These are phyloP conservation scores for Eutrema japonicum DNA, from an alignment of 345 rosid species.

Conservation along the genomic window DNA sequence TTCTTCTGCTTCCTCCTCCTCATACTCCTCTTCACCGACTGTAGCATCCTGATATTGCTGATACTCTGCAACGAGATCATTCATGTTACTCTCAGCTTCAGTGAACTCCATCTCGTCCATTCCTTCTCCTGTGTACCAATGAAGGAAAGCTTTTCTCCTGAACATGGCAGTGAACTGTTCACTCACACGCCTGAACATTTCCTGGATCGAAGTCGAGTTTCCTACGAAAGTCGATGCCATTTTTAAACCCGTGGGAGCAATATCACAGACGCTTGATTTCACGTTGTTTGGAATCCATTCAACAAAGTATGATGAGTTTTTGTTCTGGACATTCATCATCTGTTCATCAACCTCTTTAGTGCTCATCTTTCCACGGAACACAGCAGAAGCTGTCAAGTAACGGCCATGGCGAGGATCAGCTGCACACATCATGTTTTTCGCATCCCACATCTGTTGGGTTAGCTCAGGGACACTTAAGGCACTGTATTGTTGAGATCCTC, in stretches of 20 bases:
- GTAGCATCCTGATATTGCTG: slow-evolving; percentile 48
- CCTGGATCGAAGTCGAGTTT: slow-evolving; percentile 43
- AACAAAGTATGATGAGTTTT: slow-evolving; percentile 41
- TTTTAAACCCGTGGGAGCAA: slow-evolving; percentile 39
- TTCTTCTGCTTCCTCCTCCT: slow-evolving; percentile 34
- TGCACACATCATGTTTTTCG: slow-evolving; percentile 54
- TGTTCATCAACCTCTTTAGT: slow-evolving; percentile 27
- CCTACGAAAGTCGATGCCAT: slow-evolving; percentile 39
- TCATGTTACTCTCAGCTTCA: slow-evolving; percentile 47
- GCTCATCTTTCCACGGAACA: slow-evolving; percentile 52
- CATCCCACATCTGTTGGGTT: slow-evolving; percentile 52
- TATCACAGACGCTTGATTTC: slow-evolving; percentile 43
- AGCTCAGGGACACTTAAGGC: slow-evolving; percentile 48
- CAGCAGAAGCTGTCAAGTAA: slow-evolving; percentile 48
- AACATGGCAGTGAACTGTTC: slow-evolving; percentile 46
- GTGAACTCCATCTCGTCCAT: slow-evolving; percentile 47
- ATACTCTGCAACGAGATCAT: slow-evolving; percentile 44
- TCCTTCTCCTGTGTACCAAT: slow-evolving; percentile 47
- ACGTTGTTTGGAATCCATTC: slow-evolving; percentile 45
- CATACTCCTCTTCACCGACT: slow-evolving; percentile 40
- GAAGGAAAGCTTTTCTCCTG: slow-evolving; percentile 45
- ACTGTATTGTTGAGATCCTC: slow-evolving; percentile 50
- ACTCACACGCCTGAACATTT: slow-evolving; percentile 45
- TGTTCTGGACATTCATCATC: slow-evolving; percentile 43
- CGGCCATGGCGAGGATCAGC: slow-evolving; percentile 52